Base-by-base conservation (phyloP, 2,329 filamentous ascomycete genomes). In the Alternaria longipes region DNA sequence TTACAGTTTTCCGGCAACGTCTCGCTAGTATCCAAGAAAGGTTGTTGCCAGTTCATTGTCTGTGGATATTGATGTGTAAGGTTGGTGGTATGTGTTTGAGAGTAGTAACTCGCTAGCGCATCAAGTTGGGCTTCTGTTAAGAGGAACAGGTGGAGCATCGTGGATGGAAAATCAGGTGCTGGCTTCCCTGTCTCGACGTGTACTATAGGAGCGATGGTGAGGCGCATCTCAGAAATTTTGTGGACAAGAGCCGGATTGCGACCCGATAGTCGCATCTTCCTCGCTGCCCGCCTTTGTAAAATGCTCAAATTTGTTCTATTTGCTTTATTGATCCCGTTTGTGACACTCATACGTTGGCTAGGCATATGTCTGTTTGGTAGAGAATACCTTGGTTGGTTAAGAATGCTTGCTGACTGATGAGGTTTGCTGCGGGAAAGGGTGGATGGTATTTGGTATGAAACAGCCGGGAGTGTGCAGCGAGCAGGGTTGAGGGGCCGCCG, bases 51-150 rank as follows among this genome's bases (percentile, higher is more conserved):
- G 54, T 81, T 78, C 72, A 93, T 85, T n/a, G 86, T 87, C 66
- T 87, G 88, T 0, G 91, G 91, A 75, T 93, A 93, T 62, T 85
- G 82, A 51, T 75, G 66, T 5, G 64, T 68, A 11, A 69, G 54
- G 6, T 3, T 85, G 84, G 81, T 83, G 87, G n/a, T 75, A 1
- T 84, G 86, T 59, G 84, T 84, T 80, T 93, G 91, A 80, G 91
- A 89, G 81, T 93, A 93, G 79, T 90, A 92, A 66, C 84, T 81
- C 3, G 90, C 90, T 41, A 93, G 84, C 55, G 82, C 81, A 79
- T 93, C 90, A 56, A 92, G 87, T 78, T 93, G 84, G 30, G 79
- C 79, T 75, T 91, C 89, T 16, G 89, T 93, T 38, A 93, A 84
- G 32, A 93, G 87, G 85, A 90, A 91, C 79, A 91, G 92, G 74